Evolutionary conservation across 1,284 basidiomycete species (phyloP), one percentile per base, ranked within the genome.

Genomic region (Phylloboletellus chloephorus): DNA sequence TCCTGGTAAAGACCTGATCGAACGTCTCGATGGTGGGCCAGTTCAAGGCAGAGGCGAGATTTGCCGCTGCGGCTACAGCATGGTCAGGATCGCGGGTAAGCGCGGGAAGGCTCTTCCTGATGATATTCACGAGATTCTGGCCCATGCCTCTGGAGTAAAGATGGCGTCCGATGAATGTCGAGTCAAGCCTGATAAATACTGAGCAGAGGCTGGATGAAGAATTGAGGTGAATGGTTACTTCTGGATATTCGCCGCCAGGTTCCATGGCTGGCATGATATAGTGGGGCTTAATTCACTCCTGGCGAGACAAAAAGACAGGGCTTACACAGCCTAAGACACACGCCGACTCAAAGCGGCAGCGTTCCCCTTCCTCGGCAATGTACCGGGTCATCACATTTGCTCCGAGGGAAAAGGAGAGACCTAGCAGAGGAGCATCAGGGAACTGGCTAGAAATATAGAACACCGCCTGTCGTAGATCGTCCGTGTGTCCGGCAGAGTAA

Each of bases 361-460:
- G 56, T n/a, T 76, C 72, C 7, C 87, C 87, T 58, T 94, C 86
- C 63, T 96, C 84, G 5, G 88, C 92, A 36, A 95, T 68, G 64
- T 96, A 97, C 48, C 90, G 78, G n/a, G 89, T 85, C 48, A 98
- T 67, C 30, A 98, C 84, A 56, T 91, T 90, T 26, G 93, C 90
- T 37, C 95, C 96, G 33, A 99, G 78, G 3, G 91, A 96, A 68
- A 97, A 98, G 5, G 92, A 92, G 20, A 96, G 67, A 9, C 89
- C 95, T 23, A 94, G 68, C 28, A 98, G 67, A 6, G 84, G 86
- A 0, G 93, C 89, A 16, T 74, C 65, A 2, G 96, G 93, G 54
- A 84, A 94, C 44, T 69, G 66, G 44, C 78, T 65, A 5, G 81
- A 72, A 38, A 98, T 76, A 64, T 88, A 87, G 57, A 87, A 73